Conservation (phyloP, 139 green algal genomes). For the Chloropicon primus region DNA sequence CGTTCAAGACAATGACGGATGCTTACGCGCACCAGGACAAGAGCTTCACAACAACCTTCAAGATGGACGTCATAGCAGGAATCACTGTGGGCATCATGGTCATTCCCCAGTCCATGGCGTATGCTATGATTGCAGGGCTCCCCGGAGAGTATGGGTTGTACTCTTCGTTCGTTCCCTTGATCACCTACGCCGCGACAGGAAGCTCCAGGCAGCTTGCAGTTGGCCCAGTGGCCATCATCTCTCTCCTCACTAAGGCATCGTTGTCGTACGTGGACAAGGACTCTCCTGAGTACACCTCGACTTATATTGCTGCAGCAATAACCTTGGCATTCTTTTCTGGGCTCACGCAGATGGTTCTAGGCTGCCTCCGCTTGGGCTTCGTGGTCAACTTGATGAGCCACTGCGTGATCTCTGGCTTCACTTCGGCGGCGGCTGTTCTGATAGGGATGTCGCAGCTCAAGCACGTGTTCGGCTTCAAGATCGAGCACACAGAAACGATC, state of each 20-base stretch:
- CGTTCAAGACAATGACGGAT: neutral
- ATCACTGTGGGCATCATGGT: slow-evolving; percentile 28
- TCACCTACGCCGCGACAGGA: slow-evolving; percentile 63
- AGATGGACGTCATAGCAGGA: slow-evolving; percentile 16
- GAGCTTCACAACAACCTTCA: neutral
- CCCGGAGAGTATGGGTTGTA: slow-evolving; percentile 68
- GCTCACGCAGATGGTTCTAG: slow-evolving; percentile 16
- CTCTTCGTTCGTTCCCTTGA: slow-evolving; percentile 58
- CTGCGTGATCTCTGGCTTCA: slow-evolving; percentile 18
- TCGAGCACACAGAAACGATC: slow-evolving; percentile 18
- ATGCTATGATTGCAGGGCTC: slow-evolving; percentile 4
- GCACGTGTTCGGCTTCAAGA: slow-evolving; percentile 12
- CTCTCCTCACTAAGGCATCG: slow-evolving; percentile 25
- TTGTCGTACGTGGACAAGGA: neutral
- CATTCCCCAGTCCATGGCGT: slow-evolving; percentile 18
- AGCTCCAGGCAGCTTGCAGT: slow-evolving; percentile 51
- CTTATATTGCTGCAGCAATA: slow-evolving; percentile 18
- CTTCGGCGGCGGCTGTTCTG: slow-evolving; percentile 17
- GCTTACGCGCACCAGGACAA: neutral
- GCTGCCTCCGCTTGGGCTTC: slow-evolving; percentile 23
- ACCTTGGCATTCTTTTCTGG: slow-evolving; percentile 22
- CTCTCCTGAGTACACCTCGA: slow-evolving; percentile 5
- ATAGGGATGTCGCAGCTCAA: slow-evolving; percentile 15
- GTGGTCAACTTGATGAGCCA: slow-evolving; percentile 21
- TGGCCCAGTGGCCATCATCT: slow-evolving; percentile 50